phyloP scores from a whole-genome alignment of 768 basidiomycete genomes.

The Pleurotus sapidus region DNA sequence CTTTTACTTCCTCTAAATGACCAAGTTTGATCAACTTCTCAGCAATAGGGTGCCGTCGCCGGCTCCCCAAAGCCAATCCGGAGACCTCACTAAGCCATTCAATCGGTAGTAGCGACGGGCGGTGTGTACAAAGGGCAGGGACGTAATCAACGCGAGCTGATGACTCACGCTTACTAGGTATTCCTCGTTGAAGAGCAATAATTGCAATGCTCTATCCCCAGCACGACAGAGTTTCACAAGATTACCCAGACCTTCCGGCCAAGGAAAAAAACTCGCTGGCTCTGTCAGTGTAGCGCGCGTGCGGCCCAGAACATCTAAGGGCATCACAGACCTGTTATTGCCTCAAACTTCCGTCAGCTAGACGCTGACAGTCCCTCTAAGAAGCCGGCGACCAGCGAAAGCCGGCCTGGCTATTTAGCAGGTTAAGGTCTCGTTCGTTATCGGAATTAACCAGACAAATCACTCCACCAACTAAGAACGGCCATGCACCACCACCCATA shows the following conservation, averaged over 20 bases:
- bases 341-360: constrained; percentile 85
- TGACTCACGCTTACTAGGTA: constrained; percentile 85
- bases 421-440: constrained; percentile 84
- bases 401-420: constrained; percentile 73
- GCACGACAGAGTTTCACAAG: constrained; percentile 79
- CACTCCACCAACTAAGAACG: constrained; percentile 88
- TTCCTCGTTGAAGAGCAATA: constrained; percentile 92
- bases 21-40: no score
- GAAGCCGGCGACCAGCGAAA: constrained; percentile 69
- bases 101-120: constrained; percentile 90
- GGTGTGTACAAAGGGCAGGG: constrained; percentile 91
- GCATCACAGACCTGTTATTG: constrained; percentile 92
- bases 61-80: constrained; percentile 71
- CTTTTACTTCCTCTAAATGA: no score
- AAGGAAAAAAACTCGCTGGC: constrained; percentile 71
- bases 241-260: constrained; percentile 52
- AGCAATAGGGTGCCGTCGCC: constrained; percentile 41
- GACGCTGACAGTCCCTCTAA: constrained; percentile 83
- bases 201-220: constrained; percentile 90
- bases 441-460: constrained; percentile 88
- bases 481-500: constrained; percentile 89
- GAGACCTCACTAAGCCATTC: constrained; percentile 89
- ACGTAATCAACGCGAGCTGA: constrained; percentile 88
- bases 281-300: constrained; percentile 87
- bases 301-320: constrained; percentile 89